phyloP scores from a whole-genome alignment of 2,329 filamentous ascomycete genomes.

The Paraphaeosphaeria minitans region DNA sequence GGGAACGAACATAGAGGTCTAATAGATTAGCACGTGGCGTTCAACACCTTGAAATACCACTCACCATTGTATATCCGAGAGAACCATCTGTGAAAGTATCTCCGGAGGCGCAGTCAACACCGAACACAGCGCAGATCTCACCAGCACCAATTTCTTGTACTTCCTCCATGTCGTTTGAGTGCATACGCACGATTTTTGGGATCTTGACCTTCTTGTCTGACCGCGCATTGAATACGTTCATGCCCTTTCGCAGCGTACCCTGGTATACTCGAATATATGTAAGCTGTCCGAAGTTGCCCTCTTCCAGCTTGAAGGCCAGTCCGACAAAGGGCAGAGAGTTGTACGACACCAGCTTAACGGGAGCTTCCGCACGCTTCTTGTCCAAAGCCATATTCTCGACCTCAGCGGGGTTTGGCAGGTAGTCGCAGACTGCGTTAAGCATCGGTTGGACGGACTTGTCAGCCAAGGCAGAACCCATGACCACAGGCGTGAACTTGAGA shows the following conservation, averaged over 20 bases:
- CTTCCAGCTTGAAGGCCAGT: conserved; percentile 97
- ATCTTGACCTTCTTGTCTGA: conserved; percentile 96
- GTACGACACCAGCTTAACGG: conserved; percentile 89
- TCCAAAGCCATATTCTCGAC: conserved; percentile 90
- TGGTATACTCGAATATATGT: conserved; percentile 99
- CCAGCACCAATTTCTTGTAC: conserved; percentile 89
- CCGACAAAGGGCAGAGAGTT: conserved; percentile 93
- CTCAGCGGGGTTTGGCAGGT: conserved; percentile 88
- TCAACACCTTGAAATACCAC: conserved; percentile 9
- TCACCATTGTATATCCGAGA: conserved; percentile 84
- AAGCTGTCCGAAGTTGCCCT: conserved; percentile 97
- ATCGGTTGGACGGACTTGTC: conserved; percentile 96
- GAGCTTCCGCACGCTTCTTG: conserved; percentile 74
- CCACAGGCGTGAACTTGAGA: conserved; percentile 88
- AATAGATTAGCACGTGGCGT: conserved; percentile 18
- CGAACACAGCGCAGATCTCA: conserved; percentile 98
- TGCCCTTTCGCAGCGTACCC: conserved; percentile 84
- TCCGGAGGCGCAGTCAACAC: conserved; percentile 95
- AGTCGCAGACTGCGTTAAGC: conserved; percentile 95
- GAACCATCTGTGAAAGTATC: conserved; percentile 97
- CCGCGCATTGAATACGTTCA: conserved; percentile 90
- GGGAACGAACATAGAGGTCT: conserved; percentile 93
- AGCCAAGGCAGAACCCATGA: conserved; percentile 94
- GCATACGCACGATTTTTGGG: conserved; percentile 97
- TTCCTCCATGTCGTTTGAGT: conserved; percentile 99